Base-by-base conservation (phyloP, 345 rosid genomes). In the Aurinia saxatilis region DNA sequence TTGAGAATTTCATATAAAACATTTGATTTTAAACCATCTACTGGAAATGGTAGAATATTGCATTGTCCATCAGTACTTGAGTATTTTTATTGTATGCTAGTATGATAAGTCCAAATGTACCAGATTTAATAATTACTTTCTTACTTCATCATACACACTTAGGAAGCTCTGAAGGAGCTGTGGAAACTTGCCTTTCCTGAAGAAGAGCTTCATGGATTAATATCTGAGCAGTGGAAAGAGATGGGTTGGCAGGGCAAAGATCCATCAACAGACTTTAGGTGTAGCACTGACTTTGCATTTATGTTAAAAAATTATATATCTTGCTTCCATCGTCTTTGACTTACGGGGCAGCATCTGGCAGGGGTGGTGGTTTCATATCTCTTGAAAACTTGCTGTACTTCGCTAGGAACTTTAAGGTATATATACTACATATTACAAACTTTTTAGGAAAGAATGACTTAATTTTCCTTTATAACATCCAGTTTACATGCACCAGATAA, bases 161-260 rank as follows among this genome's bases (percentile, higher is more conserved):
- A 95, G 99, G 96, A 86, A 51, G 90, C 97, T 61, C 73, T 95
- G 72, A 90, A 66, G 81, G 86, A 83, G 34, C 71, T 95, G 21
- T 95, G 99, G 99, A 80, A 72, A 69, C 93, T 81, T 75, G 72
- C 99, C 36, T 95, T 87, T 80, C 97, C 97, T 38, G 89, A 81
- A 57, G 97, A 90, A 76, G 90, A 95, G 78, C 96, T 95, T 52
- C 70, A 44, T 52, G 86, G 87, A 57, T 67, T 95, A 61, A 82
- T 90, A 80, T 86, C 99, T 65, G 99, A 95, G 78, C 99, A 88
- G 65, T 95, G 99, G 99, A 95, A 95, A 78, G 96, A 88, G 83
- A 95, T 95, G 99, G 99, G 99, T 47, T 95, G 99, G 99, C 99
- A 90, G 76, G 99, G 99, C 45, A 95, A 90, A 81, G 99, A 95